A percentile compares a stretch with the other conserved stretches of the same genome.
phyloP scores from a whole-genome alignment of 305 asterid species.

The Fraxinus sp. region DNA sequence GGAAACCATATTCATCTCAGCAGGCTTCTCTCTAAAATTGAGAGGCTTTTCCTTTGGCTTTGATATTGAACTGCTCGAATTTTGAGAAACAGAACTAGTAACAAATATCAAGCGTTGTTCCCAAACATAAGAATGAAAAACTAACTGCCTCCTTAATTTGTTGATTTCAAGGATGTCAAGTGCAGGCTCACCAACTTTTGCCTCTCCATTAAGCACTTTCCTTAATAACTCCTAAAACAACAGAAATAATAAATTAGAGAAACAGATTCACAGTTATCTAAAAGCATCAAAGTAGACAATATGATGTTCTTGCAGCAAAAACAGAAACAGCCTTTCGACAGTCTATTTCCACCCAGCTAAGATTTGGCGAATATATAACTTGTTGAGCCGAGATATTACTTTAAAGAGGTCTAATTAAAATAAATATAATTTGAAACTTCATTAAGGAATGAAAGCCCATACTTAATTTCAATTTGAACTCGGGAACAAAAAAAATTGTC shows the following conservation, averaged over 20 bases:
- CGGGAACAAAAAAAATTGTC: not conserved
- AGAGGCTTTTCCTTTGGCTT: conserved; percentile 45
- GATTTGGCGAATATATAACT: conserved; percentile 3
- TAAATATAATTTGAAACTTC: not conserved
- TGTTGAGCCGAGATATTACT: conserved; percentile 1
- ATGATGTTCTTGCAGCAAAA: conserved; percentile 15
- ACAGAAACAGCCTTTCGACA: conserved; percentile 15
- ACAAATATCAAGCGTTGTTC: conserved; percentile 62
- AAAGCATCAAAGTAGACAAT: not conserved
- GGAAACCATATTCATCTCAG: conserved; percentile 41
- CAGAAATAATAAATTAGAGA: conserved; percentile 9
- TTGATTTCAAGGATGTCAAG: conserved; percentile 78
- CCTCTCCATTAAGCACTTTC: conserved; percentile 41
- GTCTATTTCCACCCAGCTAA: conserved; percentile 9
- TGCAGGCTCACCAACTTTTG: conserved; percentile 52
- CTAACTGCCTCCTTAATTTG: conserved; percentile 59
- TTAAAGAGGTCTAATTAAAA: conserved; percentile 11
- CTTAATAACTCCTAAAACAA: conserved; percentile 46
- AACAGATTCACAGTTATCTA: not conserved
- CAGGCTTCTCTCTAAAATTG: conserved; percentile 37
- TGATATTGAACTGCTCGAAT: conserved; percentile 1
- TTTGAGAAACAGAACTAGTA: conserved; percentile 37
- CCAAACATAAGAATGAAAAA: conserved; percentile 72
- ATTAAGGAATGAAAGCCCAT: not conserved
- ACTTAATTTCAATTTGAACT: not conserved